These are phyloP conservation scores for Aspergillus oerlinghausenensis DNA, from an alignment of 2,329 filamentous ascomycete species.

Conservation along the genomic window DNA sequence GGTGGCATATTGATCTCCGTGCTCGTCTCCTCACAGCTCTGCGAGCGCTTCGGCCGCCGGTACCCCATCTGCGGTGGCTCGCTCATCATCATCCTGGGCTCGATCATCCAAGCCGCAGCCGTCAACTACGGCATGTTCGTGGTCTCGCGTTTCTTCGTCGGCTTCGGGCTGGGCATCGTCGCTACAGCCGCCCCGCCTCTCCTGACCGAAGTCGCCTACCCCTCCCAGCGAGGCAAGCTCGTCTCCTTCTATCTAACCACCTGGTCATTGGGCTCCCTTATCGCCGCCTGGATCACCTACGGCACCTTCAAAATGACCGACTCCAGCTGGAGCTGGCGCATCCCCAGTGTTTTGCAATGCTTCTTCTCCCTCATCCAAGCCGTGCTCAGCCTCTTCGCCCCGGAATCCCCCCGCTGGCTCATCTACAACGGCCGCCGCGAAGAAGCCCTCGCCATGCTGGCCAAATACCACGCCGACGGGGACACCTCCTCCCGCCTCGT, in stretches of 20 bases:
- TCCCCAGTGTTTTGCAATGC: slow-evolving; percentile 28
- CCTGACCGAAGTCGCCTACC: slow-evolving; percentile 22
- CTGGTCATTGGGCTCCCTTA: slow-evolving; percentile 22
- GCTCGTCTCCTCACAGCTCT: slow-evolving; percentile 14
- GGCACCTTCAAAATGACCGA: slow-evolving; percentile 25
- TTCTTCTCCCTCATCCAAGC: neutral
- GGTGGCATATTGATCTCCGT: slow-evolving; percentile 14
- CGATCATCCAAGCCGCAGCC: slow-evolving; percentile 19
- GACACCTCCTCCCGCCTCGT: slow-evolving; percentile 9
- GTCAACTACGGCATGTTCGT: slow-evolving; percentile 23
- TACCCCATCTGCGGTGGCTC: slow-evolving; percentile 36
- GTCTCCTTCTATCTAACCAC: slow-evolving; percentile 14
- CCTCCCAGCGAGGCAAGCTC: slow-evolving; percentile 20
- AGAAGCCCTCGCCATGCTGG: neutral
- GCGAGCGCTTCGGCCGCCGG: slow-evolving; percentile 16
- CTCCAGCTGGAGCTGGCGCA: slow-evolving; percentile 41
- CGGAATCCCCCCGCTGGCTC: neutral
- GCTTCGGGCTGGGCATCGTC: slow-evolving; percentile 19
- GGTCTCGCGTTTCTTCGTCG: slow-evolving; percentile 19
- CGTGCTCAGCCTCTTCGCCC: neutral
- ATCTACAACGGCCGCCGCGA: neutral
- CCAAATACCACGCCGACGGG: neutral
- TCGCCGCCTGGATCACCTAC: slow-evolving; percentile 24
- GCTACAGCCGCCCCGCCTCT: slow-evolving; percentile 18
- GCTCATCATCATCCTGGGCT: slow-evolving; percentile 30